A percentile compares a stretch with the other conserved stretches of the same genome.
phyloP scores from a whole-genome alignment of 2,329 filamentous ascomycete species.

The Hansfordia pulvinata region DNA sequence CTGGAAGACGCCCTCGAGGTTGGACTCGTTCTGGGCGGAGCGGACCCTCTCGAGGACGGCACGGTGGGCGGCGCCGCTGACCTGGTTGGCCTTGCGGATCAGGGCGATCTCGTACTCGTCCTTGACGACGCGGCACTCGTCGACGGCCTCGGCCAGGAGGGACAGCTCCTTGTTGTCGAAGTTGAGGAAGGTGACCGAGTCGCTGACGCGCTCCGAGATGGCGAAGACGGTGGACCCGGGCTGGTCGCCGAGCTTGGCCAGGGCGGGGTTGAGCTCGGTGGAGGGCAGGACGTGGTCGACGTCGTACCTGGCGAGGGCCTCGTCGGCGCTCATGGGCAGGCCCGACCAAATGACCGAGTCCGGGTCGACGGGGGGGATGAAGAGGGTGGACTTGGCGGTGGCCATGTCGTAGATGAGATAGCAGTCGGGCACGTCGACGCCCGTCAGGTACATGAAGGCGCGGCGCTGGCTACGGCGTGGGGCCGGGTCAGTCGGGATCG shows the following conservation, averaged over 20 bases:
- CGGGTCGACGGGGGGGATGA: constrained; percentile 80
- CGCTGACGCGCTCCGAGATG: constrained; percentile 65
- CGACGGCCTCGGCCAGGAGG: constrained; percentile 48
- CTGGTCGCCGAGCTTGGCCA: constrained; percentile 35
- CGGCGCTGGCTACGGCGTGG: constrained; percentile 88
- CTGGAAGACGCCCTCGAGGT: constrained; percentile 72
- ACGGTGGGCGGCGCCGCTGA: constrained; percentile 55
- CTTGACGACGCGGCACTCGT: constrained; percentile 57
- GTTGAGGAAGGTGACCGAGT: constrained; percentile 55
- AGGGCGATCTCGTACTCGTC: constrained; percentile 63
- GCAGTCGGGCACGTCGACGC: constrained; percentile 62
- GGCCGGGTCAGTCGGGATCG: too few relatives aligned
- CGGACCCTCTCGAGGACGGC: constrained; percentile 47
- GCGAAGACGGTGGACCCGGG: constrained; percentile 49
- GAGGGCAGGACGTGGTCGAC: constrained; percentile 65
- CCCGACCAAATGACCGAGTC: constrained; percentile 90
- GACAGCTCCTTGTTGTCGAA: constrained; percentile 51
- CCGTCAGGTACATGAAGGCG: constrained; percentile 90
- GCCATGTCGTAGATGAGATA: constrained; percentile 70
- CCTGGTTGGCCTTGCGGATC: constrained; percentile 56
- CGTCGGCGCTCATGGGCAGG: constrained; percentile 61
- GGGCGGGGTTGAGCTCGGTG: constrained; percentile 61
- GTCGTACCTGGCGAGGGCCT: constrained; percentile 67
- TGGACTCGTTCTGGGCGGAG: constrained; percentile 59
- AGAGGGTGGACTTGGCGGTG: constrained; percentile 63